A percentile compares a stretch with the other conserved stretches of the same genome.
phyloP scores from a whole-genome alignment of 257 asterid species.

The Solanum pinnatisectum region DNA sequence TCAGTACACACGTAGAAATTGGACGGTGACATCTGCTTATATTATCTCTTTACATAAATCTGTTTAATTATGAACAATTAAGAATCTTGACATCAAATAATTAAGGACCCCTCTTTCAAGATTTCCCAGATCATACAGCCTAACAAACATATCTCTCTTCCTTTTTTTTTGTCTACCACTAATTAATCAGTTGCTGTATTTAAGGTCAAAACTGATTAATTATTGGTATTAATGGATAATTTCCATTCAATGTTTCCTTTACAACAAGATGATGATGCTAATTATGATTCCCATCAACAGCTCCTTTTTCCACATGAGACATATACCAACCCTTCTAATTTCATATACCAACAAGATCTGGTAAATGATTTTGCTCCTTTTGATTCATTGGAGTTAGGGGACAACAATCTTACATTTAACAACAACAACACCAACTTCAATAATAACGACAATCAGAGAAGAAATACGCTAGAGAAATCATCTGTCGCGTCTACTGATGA shows the following conservation, averaged over 20 bases:
- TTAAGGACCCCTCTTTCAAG: neutral
- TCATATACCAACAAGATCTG: constrained; percentile 1
- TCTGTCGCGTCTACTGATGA: neutral
- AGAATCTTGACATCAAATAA: neutral
- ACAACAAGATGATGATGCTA: neutral
- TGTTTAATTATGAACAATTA: neutral
- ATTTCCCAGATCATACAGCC: neutral
- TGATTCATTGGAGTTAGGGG: neutral
- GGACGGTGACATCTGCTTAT: neutral
- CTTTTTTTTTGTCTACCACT: neutral
- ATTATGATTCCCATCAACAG: neutral
- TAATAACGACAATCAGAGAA: neutral
- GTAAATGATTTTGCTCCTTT: neutral
- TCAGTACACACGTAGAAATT: neutral
- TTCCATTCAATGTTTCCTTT: neutral
- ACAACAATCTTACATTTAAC: neutral
- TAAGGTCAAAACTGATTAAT: neutral
- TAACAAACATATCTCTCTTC: neutral
- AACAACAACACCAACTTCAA: neutral
- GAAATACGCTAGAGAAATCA: neutral
- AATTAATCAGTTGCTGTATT: neutral
- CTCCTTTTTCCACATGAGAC: neutral
- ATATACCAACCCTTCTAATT: neutral
- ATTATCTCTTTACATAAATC: neutral
- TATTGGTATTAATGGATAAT: constrained; percentile 1